Evolutionary conservation across 139 green algal species (phyloP).

Genomic region (Coelastrella sp.): DNA sequence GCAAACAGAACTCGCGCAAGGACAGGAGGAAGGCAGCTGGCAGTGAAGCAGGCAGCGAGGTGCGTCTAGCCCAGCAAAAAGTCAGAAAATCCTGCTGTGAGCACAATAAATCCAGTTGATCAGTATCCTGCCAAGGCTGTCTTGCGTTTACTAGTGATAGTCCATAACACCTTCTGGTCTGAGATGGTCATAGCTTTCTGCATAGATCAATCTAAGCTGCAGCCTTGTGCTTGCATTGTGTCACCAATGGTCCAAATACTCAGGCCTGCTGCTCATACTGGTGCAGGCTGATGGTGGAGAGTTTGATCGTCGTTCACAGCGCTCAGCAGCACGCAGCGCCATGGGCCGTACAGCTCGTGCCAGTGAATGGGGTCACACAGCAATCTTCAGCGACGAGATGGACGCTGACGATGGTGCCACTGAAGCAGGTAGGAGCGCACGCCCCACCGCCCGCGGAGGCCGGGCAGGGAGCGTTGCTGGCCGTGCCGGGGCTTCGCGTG

Average conservation of each 20-base stretch:
- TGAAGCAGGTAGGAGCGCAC: constrained; percentile 13
- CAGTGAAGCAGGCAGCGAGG: constrained; percentile 57
- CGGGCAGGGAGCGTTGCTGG: neutral
- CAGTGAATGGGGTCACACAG: constrained; percentile 80
- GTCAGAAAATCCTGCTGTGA: too few relatives aligned
- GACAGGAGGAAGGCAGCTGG: constrained; percentile 58
- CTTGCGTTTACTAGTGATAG: too few relatives aligned
- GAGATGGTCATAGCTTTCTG: too few relatives aligned
- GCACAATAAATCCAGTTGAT: too few relatives aligned
- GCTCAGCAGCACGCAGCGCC: constrained; percentile 31
- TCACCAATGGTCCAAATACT: neutral
- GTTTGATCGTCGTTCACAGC: constrained; percentile 48
- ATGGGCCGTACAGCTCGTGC: constrained; percentile 68
- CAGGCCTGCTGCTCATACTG: neutral
- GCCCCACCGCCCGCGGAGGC: constrained; percentile 30
- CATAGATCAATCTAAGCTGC: too few relatives aligned
- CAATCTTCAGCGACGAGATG: constrained; percentile 85
- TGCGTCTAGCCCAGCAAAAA: constrained; percentile 21
- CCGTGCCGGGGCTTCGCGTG: neutral
- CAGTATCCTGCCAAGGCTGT: too few relatives aligned
- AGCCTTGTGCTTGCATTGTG: neutral
- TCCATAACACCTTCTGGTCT: too few relatives aligned
- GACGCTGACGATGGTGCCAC: constrained; percentile 58
- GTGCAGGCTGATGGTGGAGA: constrained; percentile 37
- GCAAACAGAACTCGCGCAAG: constrained; percentile 76